Base-by-base conservation (phyloP, 208 protist genomes). In the Vickermania spadyakhi region DNA sequence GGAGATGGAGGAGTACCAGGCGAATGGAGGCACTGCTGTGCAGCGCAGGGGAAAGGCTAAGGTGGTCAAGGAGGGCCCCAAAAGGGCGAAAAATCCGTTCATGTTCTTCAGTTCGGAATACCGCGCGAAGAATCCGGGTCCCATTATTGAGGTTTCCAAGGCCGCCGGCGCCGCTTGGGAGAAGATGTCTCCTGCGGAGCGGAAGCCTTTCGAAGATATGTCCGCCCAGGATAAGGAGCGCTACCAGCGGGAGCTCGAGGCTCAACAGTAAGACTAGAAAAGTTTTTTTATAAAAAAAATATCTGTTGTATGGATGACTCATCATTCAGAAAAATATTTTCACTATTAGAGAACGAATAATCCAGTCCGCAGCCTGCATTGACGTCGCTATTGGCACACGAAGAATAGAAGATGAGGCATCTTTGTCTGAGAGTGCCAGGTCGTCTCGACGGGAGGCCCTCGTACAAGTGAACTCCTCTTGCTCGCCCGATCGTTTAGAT, bases 21-120 rank as follows among this genome's bases (percentile, higher is more conserved):
- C 72, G 26, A 54, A 56, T 11, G 86, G 86, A 50, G 86, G 86
- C 23, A 51, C 52, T 25, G 73, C 78, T 26, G 77, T 79, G 58
- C 78, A 79, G 65, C 80, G 81, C 42, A 64, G 71, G 50, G 64
- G 65, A 21, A 77, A 77, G 50, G 56, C 45, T 29, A 82, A 83
- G 59, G 73, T 61, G 65, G 62, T 64, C 57, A 95, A 96, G 73
- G 84, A 91, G 66, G 84, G 74, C 4, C 90, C 90, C 27, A 96
- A 96, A 69, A 68, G 83, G n/a, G 31, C 84, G 7, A 42, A 90
- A 60, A 77, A 77, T 28, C 74, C 80, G 22, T 96, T 88, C 71
- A 75, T 94, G 25, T 91, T 79, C 69, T 96, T 94, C 60, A 66
- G 73, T 7, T 62, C 56, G 27, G 79, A 91, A 50, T 91, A 78